Conservation (phyloP, 1,284 basidiomycete species). For the Cryptococcus floricola region DNA sequence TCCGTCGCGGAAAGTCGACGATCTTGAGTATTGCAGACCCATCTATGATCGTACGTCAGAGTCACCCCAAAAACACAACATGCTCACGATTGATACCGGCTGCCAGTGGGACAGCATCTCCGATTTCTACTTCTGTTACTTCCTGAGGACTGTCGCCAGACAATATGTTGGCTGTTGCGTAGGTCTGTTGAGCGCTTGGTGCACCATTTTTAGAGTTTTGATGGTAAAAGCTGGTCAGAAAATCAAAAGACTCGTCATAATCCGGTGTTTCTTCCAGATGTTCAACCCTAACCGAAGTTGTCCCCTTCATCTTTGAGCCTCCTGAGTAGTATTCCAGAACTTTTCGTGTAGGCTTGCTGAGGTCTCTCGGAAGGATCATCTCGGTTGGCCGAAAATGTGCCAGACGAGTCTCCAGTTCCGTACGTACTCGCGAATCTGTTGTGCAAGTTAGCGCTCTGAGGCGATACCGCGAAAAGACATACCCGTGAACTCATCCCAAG, state of each 20-base stretch:
- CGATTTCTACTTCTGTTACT: constrained; percentile 6
- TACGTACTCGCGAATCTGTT: constrained; percentile 71
- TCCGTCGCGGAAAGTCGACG: constrained; percentile 63
- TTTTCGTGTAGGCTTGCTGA: constrained; percentile 73
- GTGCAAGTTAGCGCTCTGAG: constrained; percentile 5
- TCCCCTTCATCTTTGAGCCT: constrained; percentile 33
- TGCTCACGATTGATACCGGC: constrained; percentile 6
- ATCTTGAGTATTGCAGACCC: constrained; percentile 51
- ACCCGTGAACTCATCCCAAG: constrained; percentile 89
- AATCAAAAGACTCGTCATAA: constrained; percentile 69
- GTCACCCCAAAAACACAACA: not conserved
- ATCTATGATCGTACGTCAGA: constrained; percentile 12
- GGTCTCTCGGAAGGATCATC: constrained; percentile 61
- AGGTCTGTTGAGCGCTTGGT: too few species aligned
- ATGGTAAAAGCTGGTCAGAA: constrained; percentile 67
- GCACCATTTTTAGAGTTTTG: constrained; percentile 28
- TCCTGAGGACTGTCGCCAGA: not conserved
- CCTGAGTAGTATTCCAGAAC: constrained; percentile 67
- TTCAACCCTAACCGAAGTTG: constrained; percentile 59
- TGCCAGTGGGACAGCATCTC: constrained; percentile 2
- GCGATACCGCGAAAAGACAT: constrained; percentile 10
- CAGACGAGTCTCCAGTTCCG: constrained; percentile 79
- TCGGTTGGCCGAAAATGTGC: constrained; percentile 81
- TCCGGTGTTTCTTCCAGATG: constrained; percentile 58
- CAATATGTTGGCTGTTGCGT: constrained; percentile 39